These are phyloP conservation scores for Hirschfeldia incana DNA, from an alignment of 345 rosid genomes.

Conservation along the genomic window DNA sequence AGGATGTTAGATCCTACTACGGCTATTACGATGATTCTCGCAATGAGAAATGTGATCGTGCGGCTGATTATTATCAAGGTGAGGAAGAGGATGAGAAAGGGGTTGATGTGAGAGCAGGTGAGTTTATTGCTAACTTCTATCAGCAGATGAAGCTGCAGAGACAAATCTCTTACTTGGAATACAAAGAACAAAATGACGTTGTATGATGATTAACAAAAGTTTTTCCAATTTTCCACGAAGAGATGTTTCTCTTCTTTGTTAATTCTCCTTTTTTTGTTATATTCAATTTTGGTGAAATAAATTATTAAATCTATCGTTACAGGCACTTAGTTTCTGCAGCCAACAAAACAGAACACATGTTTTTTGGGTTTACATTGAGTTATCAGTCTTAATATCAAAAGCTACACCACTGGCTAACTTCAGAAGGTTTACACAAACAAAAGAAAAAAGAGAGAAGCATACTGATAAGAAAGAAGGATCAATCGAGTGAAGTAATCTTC, in stretches of 20 bases:
- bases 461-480: neutral
- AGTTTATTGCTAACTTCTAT: constrained; percentile 76
- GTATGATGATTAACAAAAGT: neutral
- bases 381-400: neutral
- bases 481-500: constrained; percentile 48
- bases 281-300: constrained; percentile 7
- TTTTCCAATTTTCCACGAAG: neutral
- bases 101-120: constrained; percentile 79
- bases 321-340: neutral
- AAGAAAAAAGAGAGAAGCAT: neutral
- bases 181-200: constrained; percentile 39
- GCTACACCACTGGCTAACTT: neutral
- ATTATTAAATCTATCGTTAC: neutral
- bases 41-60: constrained; percentile 20
- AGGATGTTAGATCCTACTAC: constrained; percentile 14
- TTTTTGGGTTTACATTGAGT: neutral
- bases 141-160: constrained; percentile 77
- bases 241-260: neutral
- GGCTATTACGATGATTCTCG: constrained; percentile 28
- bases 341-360: neutral
- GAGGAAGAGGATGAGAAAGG: constrained; percentile 54
- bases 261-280: neutral
- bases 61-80: constrained; percentile 14
- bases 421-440: neutral
- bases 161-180: constrained; percentile 65